Conservation (phyloP, 148 eudicot species). For the Linanthus parryae region DNA sequence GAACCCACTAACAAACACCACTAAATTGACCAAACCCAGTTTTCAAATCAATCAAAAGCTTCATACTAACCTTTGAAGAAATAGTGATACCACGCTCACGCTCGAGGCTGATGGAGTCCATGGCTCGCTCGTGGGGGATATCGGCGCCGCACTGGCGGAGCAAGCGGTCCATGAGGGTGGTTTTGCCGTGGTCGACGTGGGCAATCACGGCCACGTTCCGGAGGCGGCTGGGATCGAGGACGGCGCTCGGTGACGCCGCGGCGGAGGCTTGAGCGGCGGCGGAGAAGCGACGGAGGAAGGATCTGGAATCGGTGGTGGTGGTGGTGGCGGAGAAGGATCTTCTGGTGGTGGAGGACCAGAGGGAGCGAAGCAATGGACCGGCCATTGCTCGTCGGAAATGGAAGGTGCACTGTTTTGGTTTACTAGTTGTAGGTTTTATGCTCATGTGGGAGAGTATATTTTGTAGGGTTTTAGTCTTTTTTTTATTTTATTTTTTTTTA, state of each 20-base stretch:
- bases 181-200: constrained; percentile 94
- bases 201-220: constrained; percentile 94
- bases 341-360: constrained; percentile 34
- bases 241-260: constrained; percentile 12
- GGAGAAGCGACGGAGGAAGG: too few species aligned
- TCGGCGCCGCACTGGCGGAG: constrained; percentile 95
- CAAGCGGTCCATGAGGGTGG: constrained; percentile 95
- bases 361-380: neutral
- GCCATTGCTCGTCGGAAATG: too few species aligned
- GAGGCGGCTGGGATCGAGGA: constrained; percentile 61
- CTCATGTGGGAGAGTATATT: too few species aligned
- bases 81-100: constrained; percentile 95
- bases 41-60: too few species aligned
- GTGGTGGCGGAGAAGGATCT: constrained; percentile 41
- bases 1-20: too few species aligned
- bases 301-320: too few species aligned
- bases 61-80: constrained; percentile 79
- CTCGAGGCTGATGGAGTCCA: constrained; percentile 76
- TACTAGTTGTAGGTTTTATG: too few species aligned
- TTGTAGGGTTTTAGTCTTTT: too few species aligned
- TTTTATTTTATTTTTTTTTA: too few species aligned
- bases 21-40: too few species aligned
- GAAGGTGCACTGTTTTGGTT: too few species aligned
- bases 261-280: too few species aligned
- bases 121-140: constrained; percentile 84